Conservation (phyloP, 176 grass and related monocot species). For the Hsuehochloa calcarea region DNA sequence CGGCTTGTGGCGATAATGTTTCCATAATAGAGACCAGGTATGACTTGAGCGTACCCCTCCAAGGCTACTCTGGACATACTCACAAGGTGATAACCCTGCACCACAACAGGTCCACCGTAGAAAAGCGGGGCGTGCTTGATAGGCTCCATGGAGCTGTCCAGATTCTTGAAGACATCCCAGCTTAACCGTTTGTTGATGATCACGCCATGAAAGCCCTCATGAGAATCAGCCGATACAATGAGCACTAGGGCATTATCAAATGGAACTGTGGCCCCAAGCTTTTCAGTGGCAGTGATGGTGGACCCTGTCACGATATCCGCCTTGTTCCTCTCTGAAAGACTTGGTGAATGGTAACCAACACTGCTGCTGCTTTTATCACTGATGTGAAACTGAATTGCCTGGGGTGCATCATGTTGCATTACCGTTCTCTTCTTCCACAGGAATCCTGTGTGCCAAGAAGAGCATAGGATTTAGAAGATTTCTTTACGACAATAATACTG, state of each 20-base stretch:
- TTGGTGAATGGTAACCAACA: conserved; percentile 27
- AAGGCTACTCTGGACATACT: conserved; percentile 55
- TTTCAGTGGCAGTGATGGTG: conserved; percentile 60
- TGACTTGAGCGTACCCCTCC: conserved; percentile 60
- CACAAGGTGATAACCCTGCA: conserved; percentile 70
- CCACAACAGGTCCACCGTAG: conserved; percentile 76
- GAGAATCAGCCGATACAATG: conserved; percentile 54
- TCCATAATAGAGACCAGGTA: conserved; percentile 66
- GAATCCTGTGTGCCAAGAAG: conserved; percentile 53
- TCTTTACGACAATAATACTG: neutral
- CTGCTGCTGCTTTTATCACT: neutral
- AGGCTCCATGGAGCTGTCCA: conserved; percentile 54
- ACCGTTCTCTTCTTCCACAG: conserved; percentile 50
- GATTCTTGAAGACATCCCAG: conserved; percentile 73
- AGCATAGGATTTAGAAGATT: conserved; percentile 28
- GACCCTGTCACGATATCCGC: conserved; percentile 43
- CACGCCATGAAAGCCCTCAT: conserved; percentile 69
- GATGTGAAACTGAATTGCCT: conserved; percentile 36
- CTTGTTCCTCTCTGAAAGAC: neutral
- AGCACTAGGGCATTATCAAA: conserved; percentile 71
- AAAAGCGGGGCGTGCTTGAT: conserved; percentile 61
- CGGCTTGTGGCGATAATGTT: conserved; percentile 52
- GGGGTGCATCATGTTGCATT: conserved; percentile 32
- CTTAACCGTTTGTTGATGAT: conserved; percentile 81
- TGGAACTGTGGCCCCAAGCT: conserved; percentile 51